A percentile compares a stretch with the other conserved stretches of the same genome.
Evolutionary conservation across 768 basidiomycete genomes (phyloP).

Genomic region (Hebeloma cylindrosporum): DNA sequence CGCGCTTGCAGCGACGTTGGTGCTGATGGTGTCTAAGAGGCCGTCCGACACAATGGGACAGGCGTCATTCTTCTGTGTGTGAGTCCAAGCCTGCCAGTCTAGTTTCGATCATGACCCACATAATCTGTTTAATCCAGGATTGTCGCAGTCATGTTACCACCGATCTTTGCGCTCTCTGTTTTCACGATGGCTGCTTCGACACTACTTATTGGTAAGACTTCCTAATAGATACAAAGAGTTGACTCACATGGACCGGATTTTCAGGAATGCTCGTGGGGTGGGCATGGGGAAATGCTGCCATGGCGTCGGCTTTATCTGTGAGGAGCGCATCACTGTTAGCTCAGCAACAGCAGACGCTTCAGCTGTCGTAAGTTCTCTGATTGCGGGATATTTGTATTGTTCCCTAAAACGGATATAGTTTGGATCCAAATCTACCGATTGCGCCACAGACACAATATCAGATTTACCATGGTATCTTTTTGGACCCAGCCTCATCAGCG

Average conservation of each 20-base stretch:
- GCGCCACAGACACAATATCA: constrained; percentile 32
- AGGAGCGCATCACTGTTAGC: constrained; percentile 36
- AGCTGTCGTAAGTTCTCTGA: constrained; percentile 32
- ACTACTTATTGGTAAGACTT: constrained; percentile 31
- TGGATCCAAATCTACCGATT: constrained; percentile 27
- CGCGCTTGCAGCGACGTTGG: constrained; percentile 30
- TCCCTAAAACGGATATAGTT: constrained; percentile 9
- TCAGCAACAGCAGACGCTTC: constrained; percentile 32
- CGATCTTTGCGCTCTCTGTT: constrained; percentile 38
- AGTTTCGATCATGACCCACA: neutral
- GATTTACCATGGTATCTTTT: constrained; percentile 39
- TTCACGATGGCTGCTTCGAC: constrained; percentile 35
- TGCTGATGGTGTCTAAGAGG: constrained; percentile 35
- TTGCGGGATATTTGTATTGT: neutral
- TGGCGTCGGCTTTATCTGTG: constrained; percentile 40
- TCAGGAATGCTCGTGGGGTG: constrained; percentile 45
- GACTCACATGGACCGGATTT: neutral
- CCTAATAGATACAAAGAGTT: neutral
- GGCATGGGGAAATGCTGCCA: constrained; percentile 46
- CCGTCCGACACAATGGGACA: constrained; percentile 40
- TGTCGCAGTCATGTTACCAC: constrained; percentile 40
- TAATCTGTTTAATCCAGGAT: constrained; percentile 26
- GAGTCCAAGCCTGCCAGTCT: constrained; percentile 9
- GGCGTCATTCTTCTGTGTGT: constrained; percentile 42
- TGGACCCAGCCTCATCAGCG: constrained; percentile 42